Evolutionary conservation across 2,329 filamentous ascomycete genomes (phyloP).

Genomic region (Fusarium sp.): DNA sequence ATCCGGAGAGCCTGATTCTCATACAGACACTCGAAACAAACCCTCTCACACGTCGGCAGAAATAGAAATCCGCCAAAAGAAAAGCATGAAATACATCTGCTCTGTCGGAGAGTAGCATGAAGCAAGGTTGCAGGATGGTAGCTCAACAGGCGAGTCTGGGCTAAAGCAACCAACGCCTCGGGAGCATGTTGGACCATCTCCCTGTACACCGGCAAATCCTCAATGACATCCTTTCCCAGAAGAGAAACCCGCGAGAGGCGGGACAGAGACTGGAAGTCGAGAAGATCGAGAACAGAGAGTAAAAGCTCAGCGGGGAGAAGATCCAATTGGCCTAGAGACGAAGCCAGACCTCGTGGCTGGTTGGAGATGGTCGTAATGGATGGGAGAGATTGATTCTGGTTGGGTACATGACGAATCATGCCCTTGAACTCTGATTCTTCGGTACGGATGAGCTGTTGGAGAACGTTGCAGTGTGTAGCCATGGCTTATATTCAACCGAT

Average conservation of each 20-base stretch:
- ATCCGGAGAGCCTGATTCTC: conserved; percentile 46
- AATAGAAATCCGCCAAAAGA: conserved; percentile 51
- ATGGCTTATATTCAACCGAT: conserved; percentile 9
- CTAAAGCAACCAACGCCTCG: conserved; percentile 45
- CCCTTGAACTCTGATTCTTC: conserved; percentile 41
- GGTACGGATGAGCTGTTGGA: conserved; percentile 32
- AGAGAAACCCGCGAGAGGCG: conserved; percentile 48
- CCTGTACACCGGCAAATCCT: conserved; percentile 55
- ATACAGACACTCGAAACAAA: conserved; percentile 51
- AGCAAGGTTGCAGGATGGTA: conserved; percentile 43
- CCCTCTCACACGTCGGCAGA: conserved; percentile 51
- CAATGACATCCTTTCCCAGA: conserved; percentile 45
- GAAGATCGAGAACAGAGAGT: conserved; percentile 44
- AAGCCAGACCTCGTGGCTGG: conserved; percentile 21
- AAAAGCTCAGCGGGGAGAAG: conserved; percentile 47
- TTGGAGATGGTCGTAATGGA: conserved; percentile 18
- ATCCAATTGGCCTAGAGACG: conserved; percentile 48
- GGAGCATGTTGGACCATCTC: conserved; percentile 58
- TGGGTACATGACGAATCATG: conserved; percentile 32
- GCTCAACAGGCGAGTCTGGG: conserved; percentile 42
- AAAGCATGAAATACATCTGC: conserved; percentile 48
- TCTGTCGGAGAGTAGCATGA: conserved; percentile 40
- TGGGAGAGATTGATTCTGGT: conserved; percentile 22
- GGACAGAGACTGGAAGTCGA: conserved; percentile 49
- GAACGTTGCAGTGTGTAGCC: conserved; percentile 14